Evolutionary conservation across 2,329 filamentous ascomycete genomes (phyloP), one percentile per base, ranked within the genome.

Genomic region (Madurella fahalii): DNA sequence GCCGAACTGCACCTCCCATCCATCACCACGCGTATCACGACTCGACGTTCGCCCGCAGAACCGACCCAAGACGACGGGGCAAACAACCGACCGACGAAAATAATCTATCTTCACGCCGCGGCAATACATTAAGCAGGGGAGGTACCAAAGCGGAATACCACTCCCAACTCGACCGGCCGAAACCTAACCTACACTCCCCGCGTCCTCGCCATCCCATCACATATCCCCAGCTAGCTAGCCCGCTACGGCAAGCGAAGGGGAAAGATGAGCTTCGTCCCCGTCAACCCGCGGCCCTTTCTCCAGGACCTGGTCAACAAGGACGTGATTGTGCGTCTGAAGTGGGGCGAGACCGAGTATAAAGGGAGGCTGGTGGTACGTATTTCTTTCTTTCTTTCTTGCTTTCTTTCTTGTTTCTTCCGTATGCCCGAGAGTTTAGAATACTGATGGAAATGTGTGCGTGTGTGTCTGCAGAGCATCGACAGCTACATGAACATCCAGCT

Each of bases 401-500:
- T 9, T n/a, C 13, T 31, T 17, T 16, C 42, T 34, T n/a, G 20
- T 16, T 12, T 45, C 11, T 30, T 12, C 37, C 13, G n/a, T 25
- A 25, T 25, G 25, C 15, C 13, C 16, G 7, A 15, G 20, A 52
- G 15, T 31, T 2, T 25, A 25, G 37, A 25, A 9, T 15, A 43
- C 16, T 5, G 40, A 30, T 12, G 11, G 12, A 52, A 9, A 47
- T 11, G 9, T 11, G 34, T 12, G 34, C 4, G 34, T 11, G 34
- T 11, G 34, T 37, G 34, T 4, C 4, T n/a, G 25, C 49, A 66
- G 68, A 93, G 88, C 66, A 89, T 95, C 68, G 94, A 99, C 77
- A 91, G 89, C 69, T 99, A 99, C 79, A 97, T 99, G 93, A 99
- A 99, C 77, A 85, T 99, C 61, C 91, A 97, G 76, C 82, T 99